Evolutionary conservation across 163 green algal species (phyloP), one percentile per base, ranked within the genome.

Genomic region (Volvox carteri): DNA sequence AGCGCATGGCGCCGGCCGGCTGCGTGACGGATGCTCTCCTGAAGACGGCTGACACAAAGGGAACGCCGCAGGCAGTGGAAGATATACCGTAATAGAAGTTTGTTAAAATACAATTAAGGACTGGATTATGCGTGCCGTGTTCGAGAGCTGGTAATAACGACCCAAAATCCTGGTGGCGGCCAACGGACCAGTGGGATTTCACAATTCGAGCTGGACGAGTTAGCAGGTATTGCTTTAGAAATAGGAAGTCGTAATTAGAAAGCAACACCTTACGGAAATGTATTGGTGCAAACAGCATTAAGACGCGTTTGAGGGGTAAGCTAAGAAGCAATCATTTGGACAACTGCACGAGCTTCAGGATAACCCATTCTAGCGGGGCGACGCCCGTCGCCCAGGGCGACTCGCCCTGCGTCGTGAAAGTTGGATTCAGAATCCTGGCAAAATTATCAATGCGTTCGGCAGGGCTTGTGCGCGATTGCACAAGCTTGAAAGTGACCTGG

Each of bases 81-180:
- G 7, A 39, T 6, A 39, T 14, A 2, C 19, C 14, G 7, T 28
- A 37, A 7, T 4, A 19, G 28, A 72, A 33, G 19, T 16, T 33
- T 28, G 9, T 72, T 19, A 11, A 72, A 37, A 9, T 6, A 23
- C 14, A 4, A 4, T 33, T 9, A 37, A 33, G 8, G 23, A 2
- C n/a, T 72, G n/a, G 23, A 33, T 6, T 39, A 39, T 37, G 60
- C n/a, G 23, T 2, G 60, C 19, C 60, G 60, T 28, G 19, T 35
- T 35, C 60, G 2, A 33, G 4, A 28, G 60, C 60, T 39, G 28
- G 60, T 39, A 35, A 16, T 37, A 37, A 72, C n/a, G 28, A 72
- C 60, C 19, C 60, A 39, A 72, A 72, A 72, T 72, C n/a, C 23
- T 72, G 19, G 60, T 72, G 60, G 60, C 60, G 60, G 60, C 60